Evolutionary conservation across 768 basidiomycete species (phyloP).

Genomic region (Mycena filopes): DNA sequence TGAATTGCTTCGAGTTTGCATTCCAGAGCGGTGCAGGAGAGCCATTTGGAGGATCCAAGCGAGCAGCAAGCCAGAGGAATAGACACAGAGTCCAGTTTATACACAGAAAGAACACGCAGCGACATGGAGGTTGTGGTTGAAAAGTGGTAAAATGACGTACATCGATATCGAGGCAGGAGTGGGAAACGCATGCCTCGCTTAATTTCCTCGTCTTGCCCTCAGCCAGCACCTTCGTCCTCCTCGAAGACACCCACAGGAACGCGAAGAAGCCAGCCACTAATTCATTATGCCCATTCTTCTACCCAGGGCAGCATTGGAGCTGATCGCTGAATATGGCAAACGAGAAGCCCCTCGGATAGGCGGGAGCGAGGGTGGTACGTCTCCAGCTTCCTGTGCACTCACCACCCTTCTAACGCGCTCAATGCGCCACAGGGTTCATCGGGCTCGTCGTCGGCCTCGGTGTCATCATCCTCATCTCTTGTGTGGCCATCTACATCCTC

Average conservation of each 20-base stretch:
- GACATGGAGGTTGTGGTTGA: too few species aligned
- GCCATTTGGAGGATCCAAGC: too few species aligned
- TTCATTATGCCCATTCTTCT: neutral
- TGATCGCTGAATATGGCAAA: slow-evolving; percentile 1
- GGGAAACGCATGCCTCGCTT: neutral
- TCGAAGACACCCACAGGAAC: neutral
- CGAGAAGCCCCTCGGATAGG: slow-evolving; percentile 27
- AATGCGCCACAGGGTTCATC: slow-evolving; percentile 61
- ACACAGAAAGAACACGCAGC: too few species aligned
- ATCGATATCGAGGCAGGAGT: too few species aligned
- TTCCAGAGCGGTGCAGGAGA: too few species aligned
- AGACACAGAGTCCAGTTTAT: too few species aligned
- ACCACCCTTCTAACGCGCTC: slow-evolving; percentile 11
- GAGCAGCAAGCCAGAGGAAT: too few species aligned
- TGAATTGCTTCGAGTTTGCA: too few species aligned
- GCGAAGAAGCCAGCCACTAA: neutral
- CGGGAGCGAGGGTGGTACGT: slow-evolving; percentile 26
- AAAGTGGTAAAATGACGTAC: too few species aligned
- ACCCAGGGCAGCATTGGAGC: neutral
- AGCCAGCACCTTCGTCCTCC: neutral
- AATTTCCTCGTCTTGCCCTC: neutral
- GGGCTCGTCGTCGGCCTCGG: slow-evolving; percentile 66
- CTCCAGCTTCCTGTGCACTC: neutral
- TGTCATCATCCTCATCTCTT: slow-evolving; percentile 63
- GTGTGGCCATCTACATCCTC: slow-evolving; percentile 65